Evolutionary conservation across 345 rosid genomes (phyloP), one percentile per base, ranked within the genome.

Genomic region (Sonneratia caseolaris): DNA sequence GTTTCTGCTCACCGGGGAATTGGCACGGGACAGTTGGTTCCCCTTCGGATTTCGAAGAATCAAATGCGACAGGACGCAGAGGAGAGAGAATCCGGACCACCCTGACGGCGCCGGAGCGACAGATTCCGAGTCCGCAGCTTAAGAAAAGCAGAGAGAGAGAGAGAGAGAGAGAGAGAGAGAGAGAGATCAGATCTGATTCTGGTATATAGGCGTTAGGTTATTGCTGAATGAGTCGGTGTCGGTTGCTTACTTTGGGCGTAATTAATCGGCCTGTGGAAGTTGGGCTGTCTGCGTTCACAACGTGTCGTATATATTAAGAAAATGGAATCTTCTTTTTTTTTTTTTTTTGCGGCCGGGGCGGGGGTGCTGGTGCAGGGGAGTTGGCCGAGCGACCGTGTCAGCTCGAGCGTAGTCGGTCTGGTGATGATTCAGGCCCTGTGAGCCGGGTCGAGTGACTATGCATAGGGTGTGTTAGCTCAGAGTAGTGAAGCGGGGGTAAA

Each of bases 141-240:
- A 4, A 57, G 32, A 22, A 11, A 5, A 62, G 38, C 66, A 7
- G 64, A 59, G 1, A 6, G 1, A 24, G 3, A 59, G 64, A 27
- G 32, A 27, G 32, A 27, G n/a, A n/a, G n/a, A 59, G 36, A 61
- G 65, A 61, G 36, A 24, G 37, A 61, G 65, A 13, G 36, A 62
- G 37, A 61, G 66, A 61, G 66, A 62, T 62, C 66, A 19, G 66
- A 62, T 62, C 66, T 32, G 37, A 27, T 27, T 62, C 37, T 10
- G 37, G 66, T 27, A 35, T 12, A 24, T 62, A 37, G 5, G 37
- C 19, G 65, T 61, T 61, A 22, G 35, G 65, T 61, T 61, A 22
- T 9, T 24, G 65, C 16, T 22, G 36, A 11, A 12, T 61, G 15
- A 12, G 35, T 21, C 7, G 65, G 36, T 1, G 14, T 62, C 18